These are phyloP conservation scores for Ramichloridium luteum DNA, from an alignment of 2,329 filamentous ascomycete species.

Conservation along the genomic window DNA sequence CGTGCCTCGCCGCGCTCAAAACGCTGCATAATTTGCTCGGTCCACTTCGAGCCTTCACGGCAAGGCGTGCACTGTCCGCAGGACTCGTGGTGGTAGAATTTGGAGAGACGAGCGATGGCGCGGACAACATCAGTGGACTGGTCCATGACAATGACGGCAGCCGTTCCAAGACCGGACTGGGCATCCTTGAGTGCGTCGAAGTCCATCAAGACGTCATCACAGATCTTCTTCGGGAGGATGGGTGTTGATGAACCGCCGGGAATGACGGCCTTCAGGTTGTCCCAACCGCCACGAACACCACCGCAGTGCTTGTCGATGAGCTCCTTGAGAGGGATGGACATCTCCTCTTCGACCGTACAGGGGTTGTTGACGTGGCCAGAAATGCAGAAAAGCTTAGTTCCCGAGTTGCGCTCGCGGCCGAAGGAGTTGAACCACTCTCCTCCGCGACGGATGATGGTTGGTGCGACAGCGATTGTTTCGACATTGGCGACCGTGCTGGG, in stretches of 20 bases:
- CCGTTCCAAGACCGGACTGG: slow-evolving; percentile 92
- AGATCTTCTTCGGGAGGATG: slow-evolving; percentile 78
- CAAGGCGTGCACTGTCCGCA: slow-evolving; percentile 99
- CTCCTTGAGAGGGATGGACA: slow-evolving; percentile 92
- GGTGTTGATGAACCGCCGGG: slow-evolving; percentile 94
- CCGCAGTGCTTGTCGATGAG: slow-evolving; percentile 98
- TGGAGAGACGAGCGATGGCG: slow-evolving; percentile 80
- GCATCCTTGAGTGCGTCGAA: slow-evolving; percentile 97
- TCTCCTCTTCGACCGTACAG: slow-evolving; percentile 95
- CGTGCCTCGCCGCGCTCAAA: slow-evolving; percentile 86
- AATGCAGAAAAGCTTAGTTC: slow-evolving; percentile 97
- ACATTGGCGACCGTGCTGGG: slow-evolving; percentile 97
- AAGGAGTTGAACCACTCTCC: slow-evolving; percentile 87
- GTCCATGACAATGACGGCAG: slow-evolving; percentile 98
- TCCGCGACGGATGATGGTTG: slow-evolving; percentile 88
- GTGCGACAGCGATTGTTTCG: slow-evolving; percentile 89
- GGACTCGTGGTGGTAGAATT: slow-evolving; percentile 97
- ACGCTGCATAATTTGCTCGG: slow-evolving; percentile 94
- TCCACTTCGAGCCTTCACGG: slow-evolving; percentile 98
- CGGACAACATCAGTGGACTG: slow-evolving; percentile 94
- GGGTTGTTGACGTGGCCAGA: slow-evolving; percentile 99
- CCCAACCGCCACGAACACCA: slow-evolving; percentile 92
- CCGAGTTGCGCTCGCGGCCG: slow-evolving; percentile 88
- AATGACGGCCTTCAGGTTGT: slow-evolving; percentile 90
- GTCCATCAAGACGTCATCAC: slow-evolving; percentile 96